phyloP scores from a whole-genome alignment of 495 filamentous ascomycete genomes.

The Neurospora sublineolata region DNA sequence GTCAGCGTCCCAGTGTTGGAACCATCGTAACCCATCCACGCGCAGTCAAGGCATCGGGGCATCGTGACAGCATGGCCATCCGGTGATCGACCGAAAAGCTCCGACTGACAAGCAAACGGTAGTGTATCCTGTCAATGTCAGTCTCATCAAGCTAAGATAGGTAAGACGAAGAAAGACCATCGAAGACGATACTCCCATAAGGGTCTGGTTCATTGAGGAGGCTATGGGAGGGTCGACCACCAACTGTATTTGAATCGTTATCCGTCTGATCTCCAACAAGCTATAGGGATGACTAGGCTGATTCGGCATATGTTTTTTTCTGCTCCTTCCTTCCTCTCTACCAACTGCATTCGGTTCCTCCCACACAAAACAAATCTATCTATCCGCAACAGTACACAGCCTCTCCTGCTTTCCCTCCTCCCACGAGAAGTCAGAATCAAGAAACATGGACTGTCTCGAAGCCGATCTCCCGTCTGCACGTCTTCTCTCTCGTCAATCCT shows the following conservation, averaged over 20 bases:
- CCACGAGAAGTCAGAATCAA: neutral
- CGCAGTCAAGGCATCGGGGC: neutral
- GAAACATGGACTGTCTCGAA: slow-evolving; percentile 1
- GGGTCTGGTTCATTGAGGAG: neutral
- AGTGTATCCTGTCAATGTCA: neutral
- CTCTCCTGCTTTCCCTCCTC: neutral
- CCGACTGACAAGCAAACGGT: neutral
- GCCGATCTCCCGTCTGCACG: neutral
- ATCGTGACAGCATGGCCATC: neutral
- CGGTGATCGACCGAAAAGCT: neutral
- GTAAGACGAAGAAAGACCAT: neutral
- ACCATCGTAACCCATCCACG: neutral
- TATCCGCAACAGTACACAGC: neutral
- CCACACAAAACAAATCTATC: neutral
- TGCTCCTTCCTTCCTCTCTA: neutral
- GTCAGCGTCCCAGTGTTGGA: neutral
- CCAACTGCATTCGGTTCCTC: neutral
- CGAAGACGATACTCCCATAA: neutral
- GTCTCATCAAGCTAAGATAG: neutral
- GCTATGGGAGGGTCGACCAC: neutral
- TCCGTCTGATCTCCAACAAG: too few species aligned
- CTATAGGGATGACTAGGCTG: neutral
- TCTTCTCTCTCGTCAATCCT: neutral
- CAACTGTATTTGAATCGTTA: neutral
- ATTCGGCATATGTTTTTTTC: neutral